Evolutionary conservation across 306 rosid genomes (phyloP).

Genomic region (Castanea sativa): DNA sequence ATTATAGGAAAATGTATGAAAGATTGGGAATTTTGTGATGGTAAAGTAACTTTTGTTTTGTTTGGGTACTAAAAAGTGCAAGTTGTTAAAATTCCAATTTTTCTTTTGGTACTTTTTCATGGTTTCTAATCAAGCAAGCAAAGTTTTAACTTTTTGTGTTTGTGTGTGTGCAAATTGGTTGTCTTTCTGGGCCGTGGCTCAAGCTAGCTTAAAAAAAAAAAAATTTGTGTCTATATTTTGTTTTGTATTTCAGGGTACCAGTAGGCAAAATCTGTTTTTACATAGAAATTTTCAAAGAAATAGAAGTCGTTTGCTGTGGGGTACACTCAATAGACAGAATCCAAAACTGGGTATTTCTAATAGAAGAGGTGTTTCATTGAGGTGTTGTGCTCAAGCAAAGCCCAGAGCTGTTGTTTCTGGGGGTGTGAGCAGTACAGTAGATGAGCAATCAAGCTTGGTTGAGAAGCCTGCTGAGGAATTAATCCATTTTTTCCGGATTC

Average conservation of each 20-base stretch:
- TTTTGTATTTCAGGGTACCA: conserved; percentile 47
- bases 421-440: conserved; percentile 40
- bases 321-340: conserved; percentile 13
- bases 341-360: conserved; percentile 6
- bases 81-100: not conserved
- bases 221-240: not conserved
- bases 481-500: conserved; percentile 62
- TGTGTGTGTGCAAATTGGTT: not conserved
- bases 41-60: not conserved
- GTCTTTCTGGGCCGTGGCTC: not conserved
- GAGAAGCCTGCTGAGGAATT: conserved; percentile 54
- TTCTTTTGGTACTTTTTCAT: not conserved
- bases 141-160: not conserved
- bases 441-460: conserved; percentile 35
- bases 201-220: not conserved
- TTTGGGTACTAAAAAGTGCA: not conserved
- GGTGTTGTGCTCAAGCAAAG: conserved; percentile 47
- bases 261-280: conserved; percentile 41
- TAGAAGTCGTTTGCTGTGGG: conserved; percentile 52
- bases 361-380: conserved; percentile 35
- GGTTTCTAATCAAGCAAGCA: not conserved
- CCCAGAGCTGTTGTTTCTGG: conserved; percentile 52
- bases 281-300: conserved; percentile 31
- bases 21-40: not conserved
- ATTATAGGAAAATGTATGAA: not conserved